These are phyloP conservation scores for Phytophthora fragariaefolia DNA, from an alignment of 352 stramenopile genomes.

Conservation along the genomic window DNA sequence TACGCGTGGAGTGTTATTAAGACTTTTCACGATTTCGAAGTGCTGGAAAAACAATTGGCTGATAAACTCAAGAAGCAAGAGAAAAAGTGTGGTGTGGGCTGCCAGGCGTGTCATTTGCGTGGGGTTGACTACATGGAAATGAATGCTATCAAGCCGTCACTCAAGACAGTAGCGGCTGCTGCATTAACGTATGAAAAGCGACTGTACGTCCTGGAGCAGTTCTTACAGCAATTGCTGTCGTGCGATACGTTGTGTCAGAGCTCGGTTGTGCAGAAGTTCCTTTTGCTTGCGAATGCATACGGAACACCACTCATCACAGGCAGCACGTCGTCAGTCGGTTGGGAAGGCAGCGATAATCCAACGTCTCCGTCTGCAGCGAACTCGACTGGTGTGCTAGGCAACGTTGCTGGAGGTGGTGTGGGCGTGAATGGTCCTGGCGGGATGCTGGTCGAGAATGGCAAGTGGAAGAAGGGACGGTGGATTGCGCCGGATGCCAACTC, in stretches of 20 bases:
- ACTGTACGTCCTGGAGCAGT: constrained; percentile 67
- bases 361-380: constrained; percentile 20
- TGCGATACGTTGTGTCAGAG: constrained; percentile 82
- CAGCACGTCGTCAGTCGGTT: constrained; percentile 18
- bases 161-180: constrained; percentile 49
- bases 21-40: constrained; percentile 73
- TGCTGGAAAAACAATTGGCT: constrained; percentile 66
- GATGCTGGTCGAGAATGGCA: constrained; percentile 75
- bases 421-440: constrained; percentile 10
- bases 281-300: constrained; percentile 52
- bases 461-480: constrained; percentile 65
- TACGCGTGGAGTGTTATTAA: constrained; percentile 78
- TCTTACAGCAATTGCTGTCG: constrained; percentile 72
- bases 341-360: constrained; percentile 26
- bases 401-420: constrained; percentile 12
- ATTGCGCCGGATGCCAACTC: constrained; percentile 69
- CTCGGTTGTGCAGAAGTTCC: constrained; percentile 76
- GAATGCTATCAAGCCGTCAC: constrained; percentile 45
- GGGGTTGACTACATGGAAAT: constrained; percentile 80
- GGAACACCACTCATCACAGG: constrained; percentile 10
- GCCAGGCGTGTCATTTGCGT: constrained; percentile 59
- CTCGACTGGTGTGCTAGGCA: constrained; percentile 21
- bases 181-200: constrained; percentile 69
- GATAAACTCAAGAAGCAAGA: constrained; percentile 80
- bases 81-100: constrained; percentile 59